These are phyloP conservation scores for Trichoderma erinaceum DNA, from an alignment of 495 filamentous ascomycete species.

Conservation along the genomic window DNA sequence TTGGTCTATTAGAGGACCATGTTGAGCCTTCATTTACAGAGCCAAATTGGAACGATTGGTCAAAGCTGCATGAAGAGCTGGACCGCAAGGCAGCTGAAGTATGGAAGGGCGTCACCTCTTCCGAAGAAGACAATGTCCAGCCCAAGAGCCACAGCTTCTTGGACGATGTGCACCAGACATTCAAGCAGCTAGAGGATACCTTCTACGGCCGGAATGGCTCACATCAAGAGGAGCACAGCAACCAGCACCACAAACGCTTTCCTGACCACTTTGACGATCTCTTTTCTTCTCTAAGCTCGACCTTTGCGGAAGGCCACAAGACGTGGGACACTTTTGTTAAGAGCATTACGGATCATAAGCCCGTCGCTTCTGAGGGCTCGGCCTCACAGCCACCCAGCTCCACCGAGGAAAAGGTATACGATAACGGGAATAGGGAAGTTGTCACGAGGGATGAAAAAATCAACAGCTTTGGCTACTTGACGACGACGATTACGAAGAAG, in stretches of 20 bases:
- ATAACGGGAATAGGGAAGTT: constrained; percentile 12
- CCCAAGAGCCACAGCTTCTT: background rate
- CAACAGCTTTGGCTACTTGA: constrained; percentile 18
- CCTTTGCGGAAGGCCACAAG: constrained; percentile 1
- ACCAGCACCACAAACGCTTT: background rate
- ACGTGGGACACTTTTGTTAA: constrained; percentile 14
- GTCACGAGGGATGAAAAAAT: constrained; percentile 18
- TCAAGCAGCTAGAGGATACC: constrained; percentile 8
- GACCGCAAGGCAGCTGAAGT: constrained; percentile 6
- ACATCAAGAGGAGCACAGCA: background rate
- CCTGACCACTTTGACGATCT: constrained; percentile 4
- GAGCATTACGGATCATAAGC: background rate
- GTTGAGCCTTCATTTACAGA: background rate
- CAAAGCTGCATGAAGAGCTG: constrained; percentile 7
- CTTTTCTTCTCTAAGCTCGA: background rate
- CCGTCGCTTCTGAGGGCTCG: background rate
- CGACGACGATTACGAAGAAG: constrained; percentile 16
- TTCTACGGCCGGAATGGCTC: background rate
- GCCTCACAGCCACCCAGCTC: background rate
- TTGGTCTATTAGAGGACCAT: background rate
- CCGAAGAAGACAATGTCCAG: background rate
- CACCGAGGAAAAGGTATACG: background rate
- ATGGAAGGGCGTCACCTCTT: background rate
- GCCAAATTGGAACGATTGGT: background rate
- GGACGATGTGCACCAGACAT: constrained; percentile 3